Evolutionary conservation across 768 basidiomycete species (phyloP), one percentile per base, ranked within the genome.

Genomic region (Pisolithus microcarpus): DNA sequence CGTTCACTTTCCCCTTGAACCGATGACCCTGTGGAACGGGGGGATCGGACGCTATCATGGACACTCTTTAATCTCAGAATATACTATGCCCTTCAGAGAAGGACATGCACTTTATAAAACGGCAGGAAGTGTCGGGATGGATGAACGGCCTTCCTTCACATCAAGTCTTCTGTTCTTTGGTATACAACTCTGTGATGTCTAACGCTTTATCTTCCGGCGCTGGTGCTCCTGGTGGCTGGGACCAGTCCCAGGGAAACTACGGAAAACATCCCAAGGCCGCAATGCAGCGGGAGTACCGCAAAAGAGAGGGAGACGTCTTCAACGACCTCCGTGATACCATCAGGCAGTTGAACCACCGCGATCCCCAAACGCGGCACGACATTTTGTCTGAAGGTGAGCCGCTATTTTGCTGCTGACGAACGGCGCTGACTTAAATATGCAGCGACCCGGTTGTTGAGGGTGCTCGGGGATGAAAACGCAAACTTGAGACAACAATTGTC

Each of bases 231-330:
- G 23, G 21, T 7, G 46, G 19, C n/a, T 19, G 10, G 8, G 46
- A 48, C 9, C 46, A 5, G 19, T 15, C 31, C 30, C 34, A 38
- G 19, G 15, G 30, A 26, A 43, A 50, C 1, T 11, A 54, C 11
- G 43, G 43, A 39, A 57, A 43, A 23, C 62, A 47, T 15, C 54
- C 19, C 37, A 65, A 58, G 36, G 52, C 38, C 7, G 13, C 23
- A 3, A 18, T 31, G 43, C 63, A 65, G 23, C 54, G 46, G 48
- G 53, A 48, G 19, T 65, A 65, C 36, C 60, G 62, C 5, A 61
- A 60, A 42, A 60, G 45, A 38, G 63, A 65, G n/a, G 34, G 26
- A 5, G 60, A 55, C 7, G 44, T 48, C 42, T 58, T 65, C 19
- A 47, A 48, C 11, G 24, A 4, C 9, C 64, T 65, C 13, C 55